These are phyloP conservation scores for Colletotrichum agaves DNA, from an alignment of 2,329 filamentous ascomycete species.

Conservation along the genomic window DNA sequence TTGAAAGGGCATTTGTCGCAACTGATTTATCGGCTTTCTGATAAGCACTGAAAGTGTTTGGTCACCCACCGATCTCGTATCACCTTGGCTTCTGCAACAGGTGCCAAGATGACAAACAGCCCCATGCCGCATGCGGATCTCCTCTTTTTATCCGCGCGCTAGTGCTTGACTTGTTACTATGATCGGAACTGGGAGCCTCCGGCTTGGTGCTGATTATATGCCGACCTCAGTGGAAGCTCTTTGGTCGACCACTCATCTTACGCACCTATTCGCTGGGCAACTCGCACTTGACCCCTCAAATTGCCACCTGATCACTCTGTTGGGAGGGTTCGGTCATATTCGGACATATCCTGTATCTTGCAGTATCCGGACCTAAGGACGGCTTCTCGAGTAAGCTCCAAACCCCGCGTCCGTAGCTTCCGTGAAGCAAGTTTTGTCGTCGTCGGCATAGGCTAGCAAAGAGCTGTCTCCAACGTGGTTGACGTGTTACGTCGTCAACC, in stretches of 20 bases:
- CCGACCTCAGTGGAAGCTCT: background rate
- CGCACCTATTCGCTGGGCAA: background rate
- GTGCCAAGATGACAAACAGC: slow-evolving; percentile 21
- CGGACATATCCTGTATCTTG: background rate
- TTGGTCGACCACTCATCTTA: background rate
- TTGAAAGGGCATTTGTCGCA: background rate
- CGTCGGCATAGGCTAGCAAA: background rate
- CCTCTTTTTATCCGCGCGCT: slow-evolving; percentile 33
- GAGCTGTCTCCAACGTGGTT: background rate
- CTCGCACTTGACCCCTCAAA: background rate
- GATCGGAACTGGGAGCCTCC: background rate
- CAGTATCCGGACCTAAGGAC: background rate
- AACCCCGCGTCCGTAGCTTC: slow-evolving; percentile 3
- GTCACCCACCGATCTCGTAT: slow-evolving; percentile 29
- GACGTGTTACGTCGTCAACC: slow-evolving; percentile 19
- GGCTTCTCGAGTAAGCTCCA: background rate
- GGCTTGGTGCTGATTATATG: slow-evolving; percentile 12
- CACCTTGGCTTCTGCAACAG: slow-evolving; percentile 15
- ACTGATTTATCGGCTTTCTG: background rate
- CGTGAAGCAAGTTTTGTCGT: background rate
- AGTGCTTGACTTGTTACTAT: slow-evolving; percentile 6
- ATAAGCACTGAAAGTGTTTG: too few relatives aligned
- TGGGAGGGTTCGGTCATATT: background rate
- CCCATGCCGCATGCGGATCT: slow-evolving; percentile 19
- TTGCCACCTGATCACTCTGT: slow-evolving; percentile 7